Percentiles rank a stretch among this genome's conserved stretches.
phyloP scores from a whole-genome alignment of 129 eudicot species.

The Escallonia rubra region DNA sequence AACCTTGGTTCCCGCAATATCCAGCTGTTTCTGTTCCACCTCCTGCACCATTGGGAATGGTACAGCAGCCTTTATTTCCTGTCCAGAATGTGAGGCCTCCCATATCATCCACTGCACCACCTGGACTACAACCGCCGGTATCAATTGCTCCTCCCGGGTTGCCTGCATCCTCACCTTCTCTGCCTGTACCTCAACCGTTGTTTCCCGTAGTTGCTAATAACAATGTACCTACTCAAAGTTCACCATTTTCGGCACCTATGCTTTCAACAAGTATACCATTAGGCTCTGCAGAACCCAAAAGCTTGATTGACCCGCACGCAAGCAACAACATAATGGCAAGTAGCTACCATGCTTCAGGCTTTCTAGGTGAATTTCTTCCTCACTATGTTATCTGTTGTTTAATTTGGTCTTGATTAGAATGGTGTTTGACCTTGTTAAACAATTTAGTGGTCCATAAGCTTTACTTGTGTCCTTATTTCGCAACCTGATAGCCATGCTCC shows the following conservation, averaged over 20 bases:
- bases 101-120: constrained; percentile 38
- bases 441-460: no score
- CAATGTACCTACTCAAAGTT: constrained; percentile 46
- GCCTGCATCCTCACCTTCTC: constrained; percentile 44
- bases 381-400: background rate
- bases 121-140: constrained; percentile 55
- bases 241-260: constrained; percentile 49
- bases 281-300: constrained; percentile 39
- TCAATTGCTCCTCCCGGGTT: constrained; percentile 65
- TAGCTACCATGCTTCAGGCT: constrained; percentile 39
- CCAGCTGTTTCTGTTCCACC: constrained; percentile 56
- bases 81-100: constrained; percentile 58
- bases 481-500: no score
- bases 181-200: constrained; percentile 72
- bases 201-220: constrained; percentile 76
- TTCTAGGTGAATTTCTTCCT: constrained; percentile 43
- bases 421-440: no score
- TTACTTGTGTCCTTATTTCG: no score
- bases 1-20: constrained; percentile 65
- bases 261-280: constrained; percentile 42
- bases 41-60: constrained; percentile 51
- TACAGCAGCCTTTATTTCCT: constrained; percentile 86
- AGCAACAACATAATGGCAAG: constrained; percentile 20
- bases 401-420: no score
- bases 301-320: constrained; percentile 24